A percentile compares a stretch with the other conserved stretches of the same genome.
phyloP scores from a whole-genome alignment of 75 land plant genomes.

The Cupressus sempervirens region DNA sequence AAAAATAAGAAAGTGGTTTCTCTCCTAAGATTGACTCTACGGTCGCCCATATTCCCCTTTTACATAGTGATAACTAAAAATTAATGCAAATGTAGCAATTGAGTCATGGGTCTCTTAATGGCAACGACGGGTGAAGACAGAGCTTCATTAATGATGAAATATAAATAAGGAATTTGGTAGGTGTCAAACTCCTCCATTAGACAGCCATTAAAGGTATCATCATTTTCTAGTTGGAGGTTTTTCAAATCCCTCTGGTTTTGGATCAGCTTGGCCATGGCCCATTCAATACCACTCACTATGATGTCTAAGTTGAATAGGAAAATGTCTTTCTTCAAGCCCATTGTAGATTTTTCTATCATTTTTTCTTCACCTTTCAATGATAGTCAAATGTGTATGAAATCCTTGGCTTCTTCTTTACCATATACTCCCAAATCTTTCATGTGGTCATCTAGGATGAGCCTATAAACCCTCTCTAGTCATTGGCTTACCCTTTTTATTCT shows the following conservation, averaged over 20 bases:
- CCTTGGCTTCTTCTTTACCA: background rate
- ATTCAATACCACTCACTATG: conserved; percentile 21
- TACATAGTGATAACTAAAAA: too few relatives aligned
- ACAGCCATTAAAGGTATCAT: background rate
- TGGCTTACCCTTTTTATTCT: background rate
- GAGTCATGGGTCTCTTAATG: conserved; percentile 22
- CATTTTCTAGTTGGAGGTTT: conserved; percentile 20
- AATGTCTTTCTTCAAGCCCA: conserved; percentile 1
- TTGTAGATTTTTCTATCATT: background rate
- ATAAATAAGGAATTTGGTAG: conserved; percentile 16
- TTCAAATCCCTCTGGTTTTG: conserved; percentile 16
- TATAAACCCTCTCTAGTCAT: background rate
- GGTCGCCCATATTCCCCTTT: too few relatives aligned
- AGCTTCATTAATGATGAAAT: conserved; percentile 23
- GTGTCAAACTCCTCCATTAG: conserved; percentile 15
- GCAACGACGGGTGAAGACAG: conserved; percentile 29
- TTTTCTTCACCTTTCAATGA: background rate
- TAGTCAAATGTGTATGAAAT: conserved; percentile 1
- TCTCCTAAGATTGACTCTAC: too few relatives aligned
- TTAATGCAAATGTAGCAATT: too few relatives aligned
- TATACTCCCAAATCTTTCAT: background rate
- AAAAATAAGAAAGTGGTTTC: too few relatives aligned
- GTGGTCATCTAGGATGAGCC: conserved; percentile 2
- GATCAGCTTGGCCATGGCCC: conserved; percentile 27
- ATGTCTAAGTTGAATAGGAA: conserved; percentile 23